phyloP scores from a whole-genome alignment of 352 stramenopile genomes.

The Phytophthora sp. region DNA sequence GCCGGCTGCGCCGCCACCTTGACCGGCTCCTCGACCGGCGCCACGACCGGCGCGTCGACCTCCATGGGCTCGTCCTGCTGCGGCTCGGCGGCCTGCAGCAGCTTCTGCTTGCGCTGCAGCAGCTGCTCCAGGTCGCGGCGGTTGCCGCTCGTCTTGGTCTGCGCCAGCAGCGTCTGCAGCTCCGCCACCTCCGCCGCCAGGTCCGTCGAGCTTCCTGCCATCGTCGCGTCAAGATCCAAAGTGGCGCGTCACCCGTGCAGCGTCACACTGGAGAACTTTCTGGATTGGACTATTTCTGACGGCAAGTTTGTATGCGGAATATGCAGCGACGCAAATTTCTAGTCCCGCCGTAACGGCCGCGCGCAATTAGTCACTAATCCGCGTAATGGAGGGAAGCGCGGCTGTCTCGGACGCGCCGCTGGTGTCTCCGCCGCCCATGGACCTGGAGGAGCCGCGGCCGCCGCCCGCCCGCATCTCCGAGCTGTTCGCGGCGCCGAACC shows the following conservation, averaged over 20 bases:
- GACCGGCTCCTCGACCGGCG: conserved; percentile 17
- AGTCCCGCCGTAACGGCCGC: too few relatives aligned
- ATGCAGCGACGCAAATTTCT: too few relatives aligned
- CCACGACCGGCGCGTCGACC: conserved; percentile 27
- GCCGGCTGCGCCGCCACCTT: conserved; percentile 15
- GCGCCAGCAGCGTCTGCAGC: conserved; percentile 66
- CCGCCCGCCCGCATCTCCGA: not conserved
- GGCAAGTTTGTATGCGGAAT: not conserved
- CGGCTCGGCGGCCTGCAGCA: conserved; percentile 32
- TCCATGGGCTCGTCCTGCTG: conserved; percentile 31
- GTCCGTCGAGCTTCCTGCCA: conserved; percentile 16
- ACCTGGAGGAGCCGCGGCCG: not conserved
- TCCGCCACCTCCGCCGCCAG: conserved; percentile 66
- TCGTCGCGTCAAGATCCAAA: conserved; percentile 28
- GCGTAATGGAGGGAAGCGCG: conserved; percentile 25
- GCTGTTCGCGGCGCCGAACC: not conserved
- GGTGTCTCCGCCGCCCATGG: conserved; percentile 5
- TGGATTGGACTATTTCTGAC: conserved; percentile 12
- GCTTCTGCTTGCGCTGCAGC: conserved; percentile 63
- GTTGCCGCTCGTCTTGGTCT: conserved; percentile 63
- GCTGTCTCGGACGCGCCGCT: not conserved
- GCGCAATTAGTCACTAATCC: too few relatives aligned
- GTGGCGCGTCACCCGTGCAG: too few relatives aligned
- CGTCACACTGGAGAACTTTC: too few relatives aligned
- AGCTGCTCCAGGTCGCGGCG: conserved; percentile 66